A percentile compares a stretch with the other conserved stretches of the same genome.
phyloP scores from a whole-genome alignment of 2,329 filamentous ascomycete species.

The Apiospora saccharicola region DNA sequence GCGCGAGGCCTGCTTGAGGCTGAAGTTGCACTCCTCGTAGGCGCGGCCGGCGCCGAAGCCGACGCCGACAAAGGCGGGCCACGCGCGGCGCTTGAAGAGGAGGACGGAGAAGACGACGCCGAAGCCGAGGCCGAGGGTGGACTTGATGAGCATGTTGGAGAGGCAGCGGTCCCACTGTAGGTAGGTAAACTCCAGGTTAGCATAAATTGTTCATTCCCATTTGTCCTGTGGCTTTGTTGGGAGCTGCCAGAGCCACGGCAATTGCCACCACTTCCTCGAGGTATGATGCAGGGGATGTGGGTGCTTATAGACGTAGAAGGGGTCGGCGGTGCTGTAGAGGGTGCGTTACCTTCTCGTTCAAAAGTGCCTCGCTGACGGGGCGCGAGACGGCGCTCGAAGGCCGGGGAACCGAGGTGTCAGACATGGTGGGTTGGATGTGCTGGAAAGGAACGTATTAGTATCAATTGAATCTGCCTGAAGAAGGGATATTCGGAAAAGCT shows the following conservation, averaged over 20 bases:
- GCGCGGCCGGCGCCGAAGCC: constrained; percentile 96
- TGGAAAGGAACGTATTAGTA: background rate
- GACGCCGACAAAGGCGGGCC: constrained; percentile 93
- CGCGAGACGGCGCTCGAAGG: constrained; percentile 73
- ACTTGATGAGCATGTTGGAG: constrained; percentile 96
- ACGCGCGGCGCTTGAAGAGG: constrained; percentile 96
- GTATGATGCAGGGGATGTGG: background rate
- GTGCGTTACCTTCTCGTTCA: constrained; percentile 92
- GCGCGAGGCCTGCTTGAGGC: constrained; percentile 67
- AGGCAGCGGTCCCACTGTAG: constrained; percentile 96
- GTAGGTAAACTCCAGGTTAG: constrained; percentile 32
- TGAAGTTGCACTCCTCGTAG: constrained; percentile 97
- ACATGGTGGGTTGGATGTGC: constrained; percentile 48
- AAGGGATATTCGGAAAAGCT: background rate
- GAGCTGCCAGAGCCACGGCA: background rate
- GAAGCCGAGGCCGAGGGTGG: constrained; percentile 93
- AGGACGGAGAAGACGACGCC: constrained; percentile 98
- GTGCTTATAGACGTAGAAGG: background rate
- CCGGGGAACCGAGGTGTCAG: constrained; percentile 59
- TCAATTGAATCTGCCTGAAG: background rate
- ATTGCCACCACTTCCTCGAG: background rate
- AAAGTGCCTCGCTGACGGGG: constrained; percentile 94
- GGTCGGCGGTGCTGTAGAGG: constrained; percentile 31
- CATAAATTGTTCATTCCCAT: too few relatives aligned
- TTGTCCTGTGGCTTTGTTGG: too few relatives aligned